A percentile compares a stretch with the other conserved stretches of the same genome.
Evolutionary conservation across 2,329 filamentous ascomycete genomes (phyloP).

Genomic region (Pezicula rhizophila): DNA sequence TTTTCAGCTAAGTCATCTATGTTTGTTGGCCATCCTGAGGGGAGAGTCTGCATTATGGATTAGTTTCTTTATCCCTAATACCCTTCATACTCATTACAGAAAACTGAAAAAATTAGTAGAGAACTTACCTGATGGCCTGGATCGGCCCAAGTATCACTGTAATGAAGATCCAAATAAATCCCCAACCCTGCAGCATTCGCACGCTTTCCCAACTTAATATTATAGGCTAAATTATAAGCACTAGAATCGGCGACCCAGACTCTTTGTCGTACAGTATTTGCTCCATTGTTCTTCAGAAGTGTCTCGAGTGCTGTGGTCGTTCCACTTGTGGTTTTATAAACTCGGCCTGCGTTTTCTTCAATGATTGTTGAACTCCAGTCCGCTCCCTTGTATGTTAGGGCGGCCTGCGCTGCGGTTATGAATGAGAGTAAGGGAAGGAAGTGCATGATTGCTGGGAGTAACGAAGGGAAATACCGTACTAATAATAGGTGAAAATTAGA

Average conservation of each 20-base stretch:
- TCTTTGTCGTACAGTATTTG: slow-evolving; percentile 66
- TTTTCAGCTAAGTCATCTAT: slow-evolving; percentile 53
- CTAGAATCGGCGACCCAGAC: slow-evolving; percentile 64
- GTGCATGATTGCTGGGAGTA: not conserved
- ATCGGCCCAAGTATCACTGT: slow-evolving; percentile 67
- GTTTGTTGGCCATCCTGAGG: slow-evolving; percentile 56
- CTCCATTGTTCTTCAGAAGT: slow-evolving; percentile 54
- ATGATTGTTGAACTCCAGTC: slow-evolving; percentile 65
- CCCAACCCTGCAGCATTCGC: slow-evolving; percentile 56
- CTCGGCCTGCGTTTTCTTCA: slow-evolving; percentile 54
- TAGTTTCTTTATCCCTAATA: slow-evolving; percentile 1
- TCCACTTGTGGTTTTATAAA: slow-evolving; percentile 53
- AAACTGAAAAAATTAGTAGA: not conserved
- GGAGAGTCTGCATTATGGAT: slow-evolving; percentile 35
- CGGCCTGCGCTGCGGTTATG: slow-evolving; percentile 5
- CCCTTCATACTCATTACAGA: not conserved
- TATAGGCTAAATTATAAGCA: slow-evolving; percentile 65
- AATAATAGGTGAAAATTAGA: too few relatives aligned
- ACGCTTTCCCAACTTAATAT: slow-evolving; percentile 59
- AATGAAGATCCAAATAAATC: slow-evolving; percentile 56
- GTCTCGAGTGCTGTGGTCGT: slow-evolving; percentile 50
- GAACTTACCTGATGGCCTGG: slow-evolving; percentile 48
- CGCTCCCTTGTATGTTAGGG: slow-evolving; percentile 58
- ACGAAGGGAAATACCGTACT: not conserved
- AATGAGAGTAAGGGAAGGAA: not conserved